A percentile compares a stretch with the other conserved stretches of the same genome.
phyloP scores from a whole-genome alignment of 257 asterid genomes.

The Solanum stenotomum region DNA sequence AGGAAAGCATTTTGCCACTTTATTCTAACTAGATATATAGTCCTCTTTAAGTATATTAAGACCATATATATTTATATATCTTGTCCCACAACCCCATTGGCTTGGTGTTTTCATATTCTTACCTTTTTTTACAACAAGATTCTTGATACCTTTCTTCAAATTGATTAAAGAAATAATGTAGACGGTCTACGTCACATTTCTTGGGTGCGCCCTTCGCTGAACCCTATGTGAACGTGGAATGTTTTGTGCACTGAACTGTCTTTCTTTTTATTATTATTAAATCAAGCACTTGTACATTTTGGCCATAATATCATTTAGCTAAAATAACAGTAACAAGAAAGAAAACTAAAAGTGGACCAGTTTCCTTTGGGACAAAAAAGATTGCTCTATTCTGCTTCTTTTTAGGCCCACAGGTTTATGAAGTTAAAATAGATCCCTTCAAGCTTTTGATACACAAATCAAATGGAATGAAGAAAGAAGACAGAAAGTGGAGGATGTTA shows the following conservation, averaged over 20 bases:
- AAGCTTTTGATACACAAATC: constrained; percentile 3
- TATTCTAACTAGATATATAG: constrained; percentile 14
- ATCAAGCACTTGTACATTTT: background rate
- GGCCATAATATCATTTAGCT: background rate
- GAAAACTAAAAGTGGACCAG: background rate
- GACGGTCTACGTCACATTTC: background rate
- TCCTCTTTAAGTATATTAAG: constrained; percentile 3
- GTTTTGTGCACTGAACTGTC: background rate
- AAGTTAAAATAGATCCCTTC: background rate
- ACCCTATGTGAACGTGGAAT: background rate
- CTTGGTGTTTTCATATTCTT: background rate
- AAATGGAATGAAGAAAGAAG: background rate
- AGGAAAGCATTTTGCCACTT: constrained; percentile 17
- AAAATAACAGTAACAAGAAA: background rate
- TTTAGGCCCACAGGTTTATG: background rate
- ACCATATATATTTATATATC: background rate
- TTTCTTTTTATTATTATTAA: background rate
- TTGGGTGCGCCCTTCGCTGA: background rate
- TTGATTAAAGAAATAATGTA: background rate
- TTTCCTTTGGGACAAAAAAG: background rate
- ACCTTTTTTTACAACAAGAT: constrained; percentile 3
- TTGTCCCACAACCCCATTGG: background rate
- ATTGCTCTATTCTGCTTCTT: background rate
- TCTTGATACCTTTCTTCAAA: constrained; percentile 11
- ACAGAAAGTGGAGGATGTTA: background rate